phyloP scores from a whole-genome alignment of 805 yeast species.

The Lachancea kluyveri region DNA sequence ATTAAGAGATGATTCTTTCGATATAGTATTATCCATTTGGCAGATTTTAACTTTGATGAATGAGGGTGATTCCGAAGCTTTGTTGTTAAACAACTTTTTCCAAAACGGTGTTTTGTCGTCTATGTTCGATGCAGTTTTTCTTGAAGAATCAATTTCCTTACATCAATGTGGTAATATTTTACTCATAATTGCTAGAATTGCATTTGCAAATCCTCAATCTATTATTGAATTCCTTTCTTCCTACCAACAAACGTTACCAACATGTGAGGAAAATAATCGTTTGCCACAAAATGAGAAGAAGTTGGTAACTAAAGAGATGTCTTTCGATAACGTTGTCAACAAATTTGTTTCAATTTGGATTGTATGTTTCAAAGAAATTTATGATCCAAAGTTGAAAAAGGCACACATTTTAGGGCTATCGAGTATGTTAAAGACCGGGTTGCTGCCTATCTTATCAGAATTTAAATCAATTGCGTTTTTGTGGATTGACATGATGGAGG shows the following conservation, averaged over 20 bases:
- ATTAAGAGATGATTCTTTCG: conserved; percentile 67
- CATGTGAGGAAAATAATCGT: conserved; percentile 14
- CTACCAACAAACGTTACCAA: conserved; percentile 21
- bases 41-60: conserved; percentile 24
- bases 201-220: conserved; percentile 30
- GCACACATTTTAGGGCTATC: conserved; percentile 57
- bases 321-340: conserved; percentile 21
- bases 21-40: conserved; percentile 37
- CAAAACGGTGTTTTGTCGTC: conserved; percentile 22
- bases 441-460: conserved; percentile 25
- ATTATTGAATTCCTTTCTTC: conserved; percentile 27
- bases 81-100: conserved; percentile 21
- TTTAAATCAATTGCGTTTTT: conserved; percentile 32
- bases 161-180: conserved; percentile 32
- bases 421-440: conserved; percentile 39
- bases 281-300: conserved; percentile 19
- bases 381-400: conserved; percentile 73
- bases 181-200: conserved; percentile 32
- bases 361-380: conserved; percentile 48
- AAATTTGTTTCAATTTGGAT: conserved; percentile 34
- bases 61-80: conserved; percentile 20
- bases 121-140: conserved; percentile 25
- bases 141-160: conserved; percentile 26
- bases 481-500: conserved; percentile 61
- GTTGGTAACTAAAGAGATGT: conserved; percentile 20